These are phyloP conservation scores for Apiotrichum laibachii DNA, from an alignment of 1,284 basidiomycete genomes.

Conservation along the genomic window DNA sequence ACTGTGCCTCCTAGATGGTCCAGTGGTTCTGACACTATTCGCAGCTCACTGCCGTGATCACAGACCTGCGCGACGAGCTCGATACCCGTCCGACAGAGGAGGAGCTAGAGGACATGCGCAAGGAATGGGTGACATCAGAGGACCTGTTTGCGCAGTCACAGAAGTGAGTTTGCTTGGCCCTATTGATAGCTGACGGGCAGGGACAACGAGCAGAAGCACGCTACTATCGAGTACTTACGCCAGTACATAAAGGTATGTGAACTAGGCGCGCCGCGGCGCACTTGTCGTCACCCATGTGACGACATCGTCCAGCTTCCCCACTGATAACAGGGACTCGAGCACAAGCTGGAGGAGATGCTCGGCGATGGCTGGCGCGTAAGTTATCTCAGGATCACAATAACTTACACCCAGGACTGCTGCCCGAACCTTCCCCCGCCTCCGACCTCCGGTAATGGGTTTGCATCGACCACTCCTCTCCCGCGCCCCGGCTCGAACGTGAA, in stretches of 20 bases:
- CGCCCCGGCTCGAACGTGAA: constrained; percentile 3
- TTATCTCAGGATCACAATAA: background rate
- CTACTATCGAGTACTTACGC: constrained; percentile 31
- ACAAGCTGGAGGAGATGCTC: constrained; percentile 26
- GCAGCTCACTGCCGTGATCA: constrained; percentile 14
- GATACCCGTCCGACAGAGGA: constrained; percentile 15
- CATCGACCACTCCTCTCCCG: constrained; percentile 31
- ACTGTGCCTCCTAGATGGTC: too few relatives aligned
- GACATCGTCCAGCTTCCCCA: background rate
- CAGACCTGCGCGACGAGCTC: constrained; percentile 9
- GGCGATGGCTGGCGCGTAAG: constrained; percentile 35
- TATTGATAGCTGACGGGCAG: constrained; percentile 16
- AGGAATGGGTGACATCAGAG: constrained; percentile 32
- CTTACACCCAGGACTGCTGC: constrained; percentile 3
- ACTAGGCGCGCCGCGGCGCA: too few relatives aligned
- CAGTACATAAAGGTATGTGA: constrained; percentile 35
- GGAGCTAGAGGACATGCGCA: constrained; percentile 19
- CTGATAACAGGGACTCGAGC: constrained; percentile 29
- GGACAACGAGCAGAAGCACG: constrained; percentile 40
- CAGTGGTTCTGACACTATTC: background rate
- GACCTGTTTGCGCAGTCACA: constrained; percentile 33
- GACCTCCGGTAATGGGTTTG: constrained; percentile 8
- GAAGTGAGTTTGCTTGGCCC: constrained; percentile 17
- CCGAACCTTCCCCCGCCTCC: constrained; percentile 9
- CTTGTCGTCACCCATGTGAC: background rate